Evolutionary conservation across 2,329 filamentous ascomycete genomes (phyloP), one percentile per base, ranked within the genome.

Genomic region (Botryosphaeria dothidea): DNA sequence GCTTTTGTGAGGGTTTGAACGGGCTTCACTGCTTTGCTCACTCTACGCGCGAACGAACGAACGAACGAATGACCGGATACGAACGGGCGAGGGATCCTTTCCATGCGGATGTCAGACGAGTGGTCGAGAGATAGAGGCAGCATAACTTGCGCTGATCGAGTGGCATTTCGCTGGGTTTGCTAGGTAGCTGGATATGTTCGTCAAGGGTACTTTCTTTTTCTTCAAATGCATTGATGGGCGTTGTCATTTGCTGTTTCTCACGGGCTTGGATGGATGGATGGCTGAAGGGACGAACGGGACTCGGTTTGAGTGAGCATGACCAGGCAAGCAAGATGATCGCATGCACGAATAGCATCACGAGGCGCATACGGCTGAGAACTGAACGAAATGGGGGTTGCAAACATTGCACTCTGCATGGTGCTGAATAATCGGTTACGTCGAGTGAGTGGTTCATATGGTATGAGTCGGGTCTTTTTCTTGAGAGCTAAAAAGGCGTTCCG

Each of bases 1-100:
- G 61, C 61, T 46, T 64, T 64, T 29, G 61, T 64, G 49, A 64
- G 49, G 61, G 38, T 60, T 27, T 60, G 56, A 60, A 13, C 38
- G 15, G 11, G 38, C 8, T 13, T 15, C 11, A 17, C 4, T n/a
- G 17, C 17, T 15, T 29, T 36, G 29, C 29, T 19, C 23, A 11
- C n/a, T 1, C 27, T 21, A 27, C 6, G 27, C 27, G n/a, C 49
- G 17, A 9, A 21, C 49, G 49, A 25, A 56, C 52, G 52, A 31
- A 11, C 54, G 36, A 31, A 11, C 34, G 21, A 43, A 15, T 9
- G 51, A 25, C 19, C 19, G n/a, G 27, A 17, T 17, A 13, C 11
- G 31, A 15, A 23, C 29, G 51, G 27, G n/a, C 5, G 48, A 15
- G 25, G 17, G 4, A 13, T 6, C 15, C 17, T 41, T 17, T 41